Percentiles rank a stretch among this genome's conserved stretches.
phyloP scores from a whole-genome alignment of 768 basidiomycete genomes.

The Leccinum rimulosum region DNA sequence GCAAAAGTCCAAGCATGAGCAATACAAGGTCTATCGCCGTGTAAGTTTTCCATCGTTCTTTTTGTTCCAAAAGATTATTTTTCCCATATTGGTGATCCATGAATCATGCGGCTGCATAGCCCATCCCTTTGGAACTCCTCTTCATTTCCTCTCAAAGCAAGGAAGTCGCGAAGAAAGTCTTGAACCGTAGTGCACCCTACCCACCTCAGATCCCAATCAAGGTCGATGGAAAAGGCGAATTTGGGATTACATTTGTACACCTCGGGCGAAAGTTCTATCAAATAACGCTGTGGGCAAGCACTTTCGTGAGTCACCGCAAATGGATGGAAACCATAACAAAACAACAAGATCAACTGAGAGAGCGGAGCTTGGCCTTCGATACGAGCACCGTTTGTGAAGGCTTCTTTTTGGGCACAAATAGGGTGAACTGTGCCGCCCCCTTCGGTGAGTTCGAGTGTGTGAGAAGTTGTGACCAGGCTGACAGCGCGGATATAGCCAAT shows the following conservation, averaged over 20 bases:
- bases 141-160: constrained; percentile 65
- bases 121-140: constrained; percentile 93
- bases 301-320: constrained; percentile 81
- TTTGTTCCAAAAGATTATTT: background rate
- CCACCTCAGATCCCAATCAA: constrained; percentile 50
- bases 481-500: constrained; percentile 47
- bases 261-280: constrained; percentile 92
- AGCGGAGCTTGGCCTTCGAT: constrained; percentile 85
- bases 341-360: constrained; percentile 83
- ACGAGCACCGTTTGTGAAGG: constrained; percentile 81
- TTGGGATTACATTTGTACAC: constrained; percentile 90
- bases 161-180: constrained; percentile 43
- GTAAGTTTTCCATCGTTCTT: constrained; percentile 45
- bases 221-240: constrained; percentile 74
- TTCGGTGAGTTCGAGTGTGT: constrained; percentile 59
- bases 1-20: constrained; percentile 89
- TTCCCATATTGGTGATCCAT: constrained; percentile 9
- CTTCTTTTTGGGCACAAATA: constrained; percentile 82
- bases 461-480: background rate
- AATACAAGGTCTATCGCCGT: constrained; percentile 89
- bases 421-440: constrained; percentile 89
- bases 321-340: constrained; percentile 92
- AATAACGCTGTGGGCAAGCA: constrained; percentile 87
- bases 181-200: constrained; percentile 38
- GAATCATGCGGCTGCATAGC: constrained; percentile 44